Evolutionary conservation across 345 rosid species (phyloP).

Genomic region (Cardamine resedifolia): DNA sequence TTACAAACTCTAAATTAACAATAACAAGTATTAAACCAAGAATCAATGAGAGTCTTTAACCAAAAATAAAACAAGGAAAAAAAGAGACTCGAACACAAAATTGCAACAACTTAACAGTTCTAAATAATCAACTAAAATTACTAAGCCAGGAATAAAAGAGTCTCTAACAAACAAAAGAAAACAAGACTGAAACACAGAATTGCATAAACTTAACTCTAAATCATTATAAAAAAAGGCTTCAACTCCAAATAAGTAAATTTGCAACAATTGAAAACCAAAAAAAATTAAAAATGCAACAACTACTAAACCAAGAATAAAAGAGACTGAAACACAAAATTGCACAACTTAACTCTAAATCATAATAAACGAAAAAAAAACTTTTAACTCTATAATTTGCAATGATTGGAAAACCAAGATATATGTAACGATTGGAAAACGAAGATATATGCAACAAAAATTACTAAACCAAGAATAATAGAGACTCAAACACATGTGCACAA

Average conservation of each 20-base stretch:
- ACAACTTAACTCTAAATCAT: not conserved
- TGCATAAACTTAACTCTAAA: too few species aligned
- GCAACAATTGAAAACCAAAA: too few species aligned
- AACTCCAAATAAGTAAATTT: not conserved
- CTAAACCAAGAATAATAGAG: not conserved
- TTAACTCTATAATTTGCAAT: too few species aligned
- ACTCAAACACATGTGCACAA: not conserved
- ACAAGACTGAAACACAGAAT: too few species aligned
- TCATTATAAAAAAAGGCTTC: not conserved
- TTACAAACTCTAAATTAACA: too few species aligned
- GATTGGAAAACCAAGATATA: too few species aligned
- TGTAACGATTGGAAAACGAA: not conserved
- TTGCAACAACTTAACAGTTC: too few species aligned
- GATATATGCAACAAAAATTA: not conserved
- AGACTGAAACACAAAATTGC: not conserved
- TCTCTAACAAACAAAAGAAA: not conserved
- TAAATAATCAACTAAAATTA: too few species aligned
- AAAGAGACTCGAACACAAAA: too few species aligned
- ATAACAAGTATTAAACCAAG: too few species aligned
- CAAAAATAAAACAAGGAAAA: too few species aligned
- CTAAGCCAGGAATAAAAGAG: not conserved
- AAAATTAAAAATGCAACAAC: not conserved
- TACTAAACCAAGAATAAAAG: not conserved
- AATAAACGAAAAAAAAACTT: not conserved
- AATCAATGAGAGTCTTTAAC: too few species aligned